A percentile compares a stretch with the other conserved stretches of the same genome.
Evolutionary conservation across 495 filamentous ascomycete genomes (phyloP).

Genomic region (Hypomontagnella submonticulosa): DNA sequence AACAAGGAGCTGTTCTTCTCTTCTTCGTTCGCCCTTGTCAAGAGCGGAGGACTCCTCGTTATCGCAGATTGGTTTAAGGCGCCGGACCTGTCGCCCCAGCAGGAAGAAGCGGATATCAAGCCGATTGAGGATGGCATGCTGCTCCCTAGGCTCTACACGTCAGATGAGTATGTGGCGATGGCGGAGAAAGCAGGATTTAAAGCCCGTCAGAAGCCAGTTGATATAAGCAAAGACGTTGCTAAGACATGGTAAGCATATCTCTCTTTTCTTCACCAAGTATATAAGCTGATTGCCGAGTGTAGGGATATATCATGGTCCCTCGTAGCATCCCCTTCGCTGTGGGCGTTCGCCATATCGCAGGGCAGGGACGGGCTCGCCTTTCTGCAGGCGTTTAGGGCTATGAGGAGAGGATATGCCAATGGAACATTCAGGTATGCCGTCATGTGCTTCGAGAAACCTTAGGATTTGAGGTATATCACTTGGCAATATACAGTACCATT

Average conservation of each 20-base stretch:
- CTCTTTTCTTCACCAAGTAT: background rate
- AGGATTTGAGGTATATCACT: background rate
- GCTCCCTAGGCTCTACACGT: conserved; percentile 62
- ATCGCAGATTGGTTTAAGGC: conserved; percentile 68
- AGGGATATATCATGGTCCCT: conserved; percentile 72
- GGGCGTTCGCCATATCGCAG: conserved; percentile 67
- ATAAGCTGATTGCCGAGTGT: background rate
- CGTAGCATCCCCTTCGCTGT: conserved; percentile 65
- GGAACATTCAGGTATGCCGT: conserved; percentile 67
- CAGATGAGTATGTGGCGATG: conserved; percentile 60
- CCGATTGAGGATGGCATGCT: conserved; percentile 71
- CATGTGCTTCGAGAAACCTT: conserved; percentile 64
- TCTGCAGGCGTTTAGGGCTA: conserved; percentile 67
- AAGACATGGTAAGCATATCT: conserved; percentile 64
- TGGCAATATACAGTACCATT: background rate
- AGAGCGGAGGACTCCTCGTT: conserved; percentile 57
- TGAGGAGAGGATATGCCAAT: conserved; percentile 68
- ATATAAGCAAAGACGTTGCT: conserved; percentile 66
- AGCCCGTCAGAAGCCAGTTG: conserved; percentile 57
- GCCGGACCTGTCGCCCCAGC: conserved; percentile 53
- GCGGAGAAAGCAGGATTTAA: conserved; percentile 59
- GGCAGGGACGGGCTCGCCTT: conserved; percentile 68
- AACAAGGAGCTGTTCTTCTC: conserved; percentile 66
- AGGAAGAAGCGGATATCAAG: conserved; percentile 63
- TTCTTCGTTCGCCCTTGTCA: conserved; percentile 58